Base-by-base conservation (phyloP, 1,284 basidiomycete species). In the Microstroma glucosiphilum region DNA sequence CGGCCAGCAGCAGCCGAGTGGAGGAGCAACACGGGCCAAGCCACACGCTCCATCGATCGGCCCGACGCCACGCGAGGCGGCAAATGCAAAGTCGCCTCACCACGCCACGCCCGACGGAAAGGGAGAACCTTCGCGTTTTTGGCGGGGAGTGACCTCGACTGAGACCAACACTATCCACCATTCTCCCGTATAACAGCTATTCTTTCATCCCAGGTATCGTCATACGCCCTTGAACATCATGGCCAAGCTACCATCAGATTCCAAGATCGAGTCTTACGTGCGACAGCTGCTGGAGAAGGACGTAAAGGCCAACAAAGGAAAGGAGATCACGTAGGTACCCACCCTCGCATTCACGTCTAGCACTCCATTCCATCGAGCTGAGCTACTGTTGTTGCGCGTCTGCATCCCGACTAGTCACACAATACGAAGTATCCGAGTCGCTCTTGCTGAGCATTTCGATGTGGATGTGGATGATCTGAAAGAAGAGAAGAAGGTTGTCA, bases 361-460 rank as follows among this genome's bases (percentile, higher is more conserved):
- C 43, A n/a, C 6, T 48, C 21, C 6, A 17, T n/a, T 48, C 12
- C 13, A 17, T 12, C 17, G 13, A 17, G 43, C 43, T 21, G 43
- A 17, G 3, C 17, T 12, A 4, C 17, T 21, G 4, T 6, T 12
- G 4, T 48, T 48, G 17, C 21, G 15, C 43, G 43, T 48, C 43
- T 48, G 4, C 6, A 12, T 21, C 4, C 30, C 30, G 4, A 37
- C 30, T 37, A 48, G 43, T 25, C 21, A 23, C 17, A 54, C 51
- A 19, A 25, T 54, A 13, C 51, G 51, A 8, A 25, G 26, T 6
- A 54, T 54, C 13, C 51, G 51, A 8, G 51, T 21, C 2, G 51
- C 51, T 25, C 15, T 54, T 26, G 51, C 51, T 4, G 51, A 54
- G n/a, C 15, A 54, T 13, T 54, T 54, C 25, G 51, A 54, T 15